A percentile compares a stretch with the other conserved stretches of the same genome.
phyloP scores from a whole-genome alignment of 495 filamentous ascomycete genomes.

The Daldinia concentrica region DNA sequence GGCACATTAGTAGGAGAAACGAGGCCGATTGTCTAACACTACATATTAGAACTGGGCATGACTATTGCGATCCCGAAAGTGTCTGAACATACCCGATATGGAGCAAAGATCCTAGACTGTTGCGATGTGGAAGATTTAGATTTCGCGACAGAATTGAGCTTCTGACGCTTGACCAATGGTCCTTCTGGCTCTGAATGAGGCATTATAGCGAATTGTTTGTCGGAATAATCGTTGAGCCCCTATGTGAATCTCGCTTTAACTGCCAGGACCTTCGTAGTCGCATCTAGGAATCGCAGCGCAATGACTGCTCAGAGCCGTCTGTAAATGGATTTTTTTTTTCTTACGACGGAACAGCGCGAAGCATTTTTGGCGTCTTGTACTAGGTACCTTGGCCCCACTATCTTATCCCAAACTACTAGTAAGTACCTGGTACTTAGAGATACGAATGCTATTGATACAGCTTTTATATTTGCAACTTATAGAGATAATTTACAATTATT shows the following conservation, averaged over 20 bases:
- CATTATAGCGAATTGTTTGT: slow-evolving; percentile 43
- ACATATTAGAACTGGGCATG: slow-evolving; percentile 6
- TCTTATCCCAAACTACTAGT: not conserved
- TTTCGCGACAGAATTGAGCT: slow-evolving; percentile 55
- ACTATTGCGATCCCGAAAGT: not conserved
- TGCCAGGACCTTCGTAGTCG: not conserved
- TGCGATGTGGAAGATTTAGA: slow-evolving; percentile 46
- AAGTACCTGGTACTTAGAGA: not conserved
- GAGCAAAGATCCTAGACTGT: slow-evolving; percentile 85
- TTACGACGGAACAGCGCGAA: slow-evolving; percentile 21
- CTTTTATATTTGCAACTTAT: not conserved
- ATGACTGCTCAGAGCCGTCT: slow-evolving; percentile 15
- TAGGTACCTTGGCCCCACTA: not conserved
- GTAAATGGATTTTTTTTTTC: slow-evolving; percentile 40
- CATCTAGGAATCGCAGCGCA: slow-evolving; percentile 21
- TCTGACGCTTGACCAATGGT: slow-evolving; percentile 74
- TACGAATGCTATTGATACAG: not conserved
- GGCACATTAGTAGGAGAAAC: slow-evolving; percentile 90
- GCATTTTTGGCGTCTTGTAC: slow-evolving; percentile 11
- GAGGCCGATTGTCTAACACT: slow-evolving; percentile 81
- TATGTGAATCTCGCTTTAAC: not conserved
- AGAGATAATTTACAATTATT: not conserved
- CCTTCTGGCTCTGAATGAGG: slow-evolving; percentile 61
- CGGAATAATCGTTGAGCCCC: not conserved
- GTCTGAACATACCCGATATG: slow-evolving; percentile 77